Base-by-base conservation (phyloP, 768 basidiomycete species). In the Suillus hirtellus region DNA sequence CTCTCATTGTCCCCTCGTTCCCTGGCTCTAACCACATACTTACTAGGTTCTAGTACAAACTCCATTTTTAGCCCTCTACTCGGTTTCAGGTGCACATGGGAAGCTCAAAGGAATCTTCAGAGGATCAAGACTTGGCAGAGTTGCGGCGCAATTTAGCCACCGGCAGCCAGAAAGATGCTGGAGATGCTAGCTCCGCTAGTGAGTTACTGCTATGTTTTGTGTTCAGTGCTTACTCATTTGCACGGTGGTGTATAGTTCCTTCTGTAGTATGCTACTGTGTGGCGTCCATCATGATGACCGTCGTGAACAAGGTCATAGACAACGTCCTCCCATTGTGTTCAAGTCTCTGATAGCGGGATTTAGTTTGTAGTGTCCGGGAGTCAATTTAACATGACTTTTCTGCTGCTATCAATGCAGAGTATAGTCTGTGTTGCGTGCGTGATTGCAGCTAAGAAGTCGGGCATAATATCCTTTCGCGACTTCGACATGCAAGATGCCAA, bases 331-430 rank as follows among this genome's bases (percentile, higher is more conserved):
- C 6, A 31, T 31, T 17, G 2, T 42, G 59, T 5, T 35, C 19
- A 34, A 34, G 4, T 19, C 14, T 40, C 52, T 60, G 67, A 63
- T 69, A 42, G 21, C 34, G 11, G 54, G 40, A 27, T 55, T 42
- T 69, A 98, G 92, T 99, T 91, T 68, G 94, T 99, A 62, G 96
- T 99, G 8, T 98, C 96, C 2, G 97, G 97, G 6, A 82, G 82
- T 37, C 76, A 92, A 69, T 99, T 99, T 77, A 93, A 92, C 67
- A 99, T 99, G 97, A 99, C 92, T 67, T 99, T 99, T 73, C 81
- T 99, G 50, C 85, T 99, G 46, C 83, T 99, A 43, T 88, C 89
- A 62, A 92, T 98, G 62, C 97, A 99, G 73, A 93, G 93, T 1
- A 76, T 83, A 37, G 96, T 99, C 67, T 98, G 95, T 75, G 86